Evolutionary conservation across 2,329 filamentous ascomycete genomes (phyloP).

Genomic region (Alternaria alternata): DNA sequence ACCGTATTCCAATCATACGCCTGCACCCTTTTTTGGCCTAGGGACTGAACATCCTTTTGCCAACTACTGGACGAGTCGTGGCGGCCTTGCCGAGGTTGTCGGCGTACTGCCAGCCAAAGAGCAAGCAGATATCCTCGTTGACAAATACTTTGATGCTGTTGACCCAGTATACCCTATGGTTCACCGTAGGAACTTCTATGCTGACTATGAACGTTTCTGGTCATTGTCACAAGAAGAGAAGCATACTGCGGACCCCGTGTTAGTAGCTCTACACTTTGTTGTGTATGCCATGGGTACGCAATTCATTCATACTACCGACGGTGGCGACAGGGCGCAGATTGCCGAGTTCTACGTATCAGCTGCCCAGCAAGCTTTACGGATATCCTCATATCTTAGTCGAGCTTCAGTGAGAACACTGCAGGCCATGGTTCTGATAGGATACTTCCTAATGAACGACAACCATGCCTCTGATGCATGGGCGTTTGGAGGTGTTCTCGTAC

Average conservation of each 20-base stretch:
- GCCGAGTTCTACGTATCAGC: constrained; percentile 85
- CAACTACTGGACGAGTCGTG: constrained; percentile 85
- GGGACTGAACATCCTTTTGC: constrained; percentile 80
- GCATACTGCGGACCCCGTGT: constrained; percentile 69
- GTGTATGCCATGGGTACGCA: constrained; percentile 82
- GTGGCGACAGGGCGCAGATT: constrained; percentile 73
- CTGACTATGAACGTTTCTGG: constrained; percentile 83
- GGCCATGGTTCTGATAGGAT: constrained; percentile 82
- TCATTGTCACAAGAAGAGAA: constrained; percentile 66
- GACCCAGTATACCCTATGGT: constrained; percentile 85
- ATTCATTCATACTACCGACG: constrained; percentile 68
- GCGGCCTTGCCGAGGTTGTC: constrained; percentile 77
- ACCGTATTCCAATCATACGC: constrained; percentile 73
- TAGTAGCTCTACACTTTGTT: constrained; percentile 77
- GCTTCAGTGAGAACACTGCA: constrained; percentile 77
- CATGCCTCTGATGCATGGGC: constrained; percentile 85
- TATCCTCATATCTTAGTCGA: constrained; percentile 79
- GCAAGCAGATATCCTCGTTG: constrained; percentile 74
- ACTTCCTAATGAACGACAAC: constrained; percentile 87
- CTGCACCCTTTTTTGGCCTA: constrained; percentile 82
- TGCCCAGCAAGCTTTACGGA: constrained; percentile 77
- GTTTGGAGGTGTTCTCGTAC: constrained; percentile 78
- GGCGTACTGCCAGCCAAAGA: constrained; percentile 77
- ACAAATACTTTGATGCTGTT: constrained; percentile 66
- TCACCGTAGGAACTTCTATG: constrained; percentile 76